phyloP scores from a whole-genome alignment of 1,284 basidiomycete species.

The Moniliella sp. region DNA sequence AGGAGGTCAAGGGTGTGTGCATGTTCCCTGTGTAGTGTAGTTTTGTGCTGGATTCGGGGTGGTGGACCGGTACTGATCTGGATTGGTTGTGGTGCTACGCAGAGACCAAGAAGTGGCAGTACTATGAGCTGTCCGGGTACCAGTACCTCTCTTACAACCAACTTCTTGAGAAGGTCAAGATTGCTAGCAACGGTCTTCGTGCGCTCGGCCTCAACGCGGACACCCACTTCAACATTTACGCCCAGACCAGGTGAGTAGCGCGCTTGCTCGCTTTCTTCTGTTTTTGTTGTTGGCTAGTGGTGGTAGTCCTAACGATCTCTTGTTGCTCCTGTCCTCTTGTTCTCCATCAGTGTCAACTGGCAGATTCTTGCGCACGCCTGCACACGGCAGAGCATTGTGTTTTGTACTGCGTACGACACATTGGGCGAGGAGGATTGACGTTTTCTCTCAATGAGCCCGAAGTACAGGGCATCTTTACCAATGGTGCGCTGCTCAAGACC shows the following conservation, averaged over 20 bases:
- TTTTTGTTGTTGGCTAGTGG: not conserved
- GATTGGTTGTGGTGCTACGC: too few species aligned
- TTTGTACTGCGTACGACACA: constrained; percentile 91
- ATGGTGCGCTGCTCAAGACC: constrained; percentile 56
- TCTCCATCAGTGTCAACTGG: constrained; percentile 42
- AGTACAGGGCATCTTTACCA: constrained; percentile 71
- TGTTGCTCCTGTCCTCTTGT: too few species aligned
- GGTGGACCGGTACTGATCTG: too few species aligned
- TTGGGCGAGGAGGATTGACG: constrained; percentile 52
- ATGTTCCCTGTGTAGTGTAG: too few species aligned
- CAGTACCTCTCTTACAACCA: constrained; percentile 27
- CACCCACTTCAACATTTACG: constrained; percentile 77
- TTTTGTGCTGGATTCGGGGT: too few species aligned
- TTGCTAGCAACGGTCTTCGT: constrained; percentile 42
- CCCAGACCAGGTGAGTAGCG: constrained; percentile 61
- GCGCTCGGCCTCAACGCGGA: constrained; percentile 50
- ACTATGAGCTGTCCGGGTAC: constrained; percentile 53
- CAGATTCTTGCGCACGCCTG: constrained; percentile 56
- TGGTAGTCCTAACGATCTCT: not conserved
- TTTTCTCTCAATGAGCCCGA: constrained; percentile 82
- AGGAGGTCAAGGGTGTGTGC: constrained; percentile 55
- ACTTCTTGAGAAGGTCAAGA: constrained; percentile 14
- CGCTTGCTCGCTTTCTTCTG: not conserved
- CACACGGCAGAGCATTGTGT: constrained; percentile 48
- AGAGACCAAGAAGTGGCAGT: constrained; percentile 71